phyloP scores from a whole-genome alignment of 345 rosid genomes.

The Aquilaria malaccensis region DNA sequence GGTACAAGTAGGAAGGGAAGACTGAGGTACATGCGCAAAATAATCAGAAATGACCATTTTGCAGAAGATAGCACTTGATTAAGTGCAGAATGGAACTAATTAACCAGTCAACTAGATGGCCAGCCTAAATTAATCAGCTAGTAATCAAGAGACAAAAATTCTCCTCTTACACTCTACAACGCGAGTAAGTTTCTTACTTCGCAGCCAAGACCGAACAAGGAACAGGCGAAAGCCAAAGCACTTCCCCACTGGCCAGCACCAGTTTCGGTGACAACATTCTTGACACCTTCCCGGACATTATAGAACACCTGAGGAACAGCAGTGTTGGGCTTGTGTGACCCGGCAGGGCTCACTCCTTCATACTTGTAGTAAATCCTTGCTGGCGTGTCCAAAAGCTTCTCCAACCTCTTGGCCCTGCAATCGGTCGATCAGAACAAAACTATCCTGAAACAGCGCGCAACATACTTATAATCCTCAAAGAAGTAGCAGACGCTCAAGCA shows the following conservation, averaged over 20 bases:
- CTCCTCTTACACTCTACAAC: too few relatives aligned
- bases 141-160: too few relatives aligned
- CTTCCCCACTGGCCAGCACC: conserved; percentile 99
- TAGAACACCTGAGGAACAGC: conserved; percentile 88
- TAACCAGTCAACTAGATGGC: too few relatives aligned
- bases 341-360: conserved; percentile 95
- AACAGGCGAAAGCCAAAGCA: conserved; percentile 83
- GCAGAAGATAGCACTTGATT: too few relatives aligned
- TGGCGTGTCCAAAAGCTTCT: conserved; percentile 81
- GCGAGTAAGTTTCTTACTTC: conserved; percentile 37
- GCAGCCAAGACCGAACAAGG: conserved; percentile 68
- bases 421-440: conserved; percentile 3
- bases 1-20: too few relatives aligned
- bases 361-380: conserved; percentile 93
- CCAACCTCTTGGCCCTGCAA: conserved; percentile 87
- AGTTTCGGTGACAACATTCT: conserved; percentile 82
- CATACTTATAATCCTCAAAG: conserved; percentile 1
- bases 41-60: too few relatives aligned
- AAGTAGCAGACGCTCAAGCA: conserved; percentile 10
- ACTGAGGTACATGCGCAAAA: too few relatives aligned
- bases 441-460: background rate
- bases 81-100: too few relatives aligned
- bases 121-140: too few relatives aligned
- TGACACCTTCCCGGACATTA: conserved; percentile 69
- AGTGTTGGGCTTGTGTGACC: conserved; percentile 89